These are phyloP conservation scores for Paecilomyces sp. DNA, from an alignment of 2,329 filamentous ascomycete species.

Conservation along the genomic window DNA sequence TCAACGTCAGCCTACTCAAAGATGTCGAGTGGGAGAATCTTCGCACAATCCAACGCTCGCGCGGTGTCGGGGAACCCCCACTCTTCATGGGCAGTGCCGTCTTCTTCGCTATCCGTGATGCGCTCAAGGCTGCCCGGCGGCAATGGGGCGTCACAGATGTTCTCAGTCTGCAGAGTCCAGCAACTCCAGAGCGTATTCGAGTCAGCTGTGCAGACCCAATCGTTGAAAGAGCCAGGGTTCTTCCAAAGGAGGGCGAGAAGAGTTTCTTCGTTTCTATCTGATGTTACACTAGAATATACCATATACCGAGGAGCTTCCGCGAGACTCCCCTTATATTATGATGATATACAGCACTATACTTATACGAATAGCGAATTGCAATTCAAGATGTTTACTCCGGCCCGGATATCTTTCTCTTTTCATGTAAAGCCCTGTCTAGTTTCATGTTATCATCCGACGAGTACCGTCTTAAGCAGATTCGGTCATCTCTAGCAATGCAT, in stretches of 20 bases:
- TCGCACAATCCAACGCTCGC: slow-evolving; percentile 47
- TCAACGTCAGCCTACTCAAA: slow-evolving; percentile 58
- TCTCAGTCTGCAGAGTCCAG: slow-evolving; percentile 42
- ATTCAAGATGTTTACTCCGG: neutral
- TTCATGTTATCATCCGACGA: too few species aligned
- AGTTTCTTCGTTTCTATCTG: slow-evolving; percentile 41
- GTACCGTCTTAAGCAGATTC: too few species aligned
- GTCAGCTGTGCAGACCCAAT: slow-evolving; percentile 41
- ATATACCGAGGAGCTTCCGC: neutral
- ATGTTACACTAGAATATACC: neutral
- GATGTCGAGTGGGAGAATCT: slow-evolving; percentile 48
- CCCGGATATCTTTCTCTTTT: too few species aligned
- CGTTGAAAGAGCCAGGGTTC: slow-evolving; percentile 44
- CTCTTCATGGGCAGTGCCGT: slow-evolving; percentile 50
- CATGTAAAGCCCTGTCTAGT: too few species aligned
- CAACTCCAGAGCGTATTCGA: slow-evolving; percentile 45
- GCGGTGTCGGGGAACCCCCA: slow-evolving; percentile 56
- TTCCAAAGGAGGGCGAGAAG: slow-evolving; percentile 45
- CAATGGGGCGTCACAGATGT: slow-evolving; percentile 40
- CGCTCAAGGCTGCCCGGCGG: slow-evolving; percentile 43
- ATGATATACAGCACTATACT: neutral
- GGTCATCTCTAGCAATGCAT: too few species aligned
- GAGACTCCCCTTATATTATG: neutral
- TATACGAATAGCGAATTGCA: neutral
- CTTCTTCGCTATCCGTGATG: slow-evolving; percentile 49